Conservation (phyloP, 225 moss, liverwort and hornwort genomes). For the Anthoceros angustus region DNA sequence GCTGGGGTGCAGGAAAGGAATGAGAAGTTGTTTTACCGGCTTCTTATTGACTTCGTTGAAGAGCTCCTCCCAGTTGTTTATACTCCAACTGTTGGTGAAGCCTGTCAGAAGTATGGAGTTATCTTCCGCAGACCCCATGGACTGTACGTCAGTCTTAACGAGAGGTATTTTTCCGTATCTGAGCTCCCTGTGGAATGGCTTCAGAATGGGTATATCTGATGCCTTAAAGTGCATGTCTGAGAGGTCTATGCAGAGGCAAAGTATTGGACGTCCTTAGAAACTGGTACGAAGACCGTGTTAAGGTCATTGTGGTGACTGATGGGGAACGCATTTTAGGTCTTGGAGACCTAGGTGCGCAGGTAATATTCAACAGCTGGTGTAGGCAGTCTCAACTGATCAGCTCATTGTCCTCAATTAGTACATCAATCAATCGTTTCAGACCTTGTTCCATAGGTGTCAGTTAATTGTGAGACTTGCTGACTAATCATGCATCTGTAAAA, state of each 20-base stretch:
- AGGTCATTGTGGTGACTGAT: constrained; percentile 72
- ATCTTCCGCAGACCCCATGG: constrained; percentile 74
- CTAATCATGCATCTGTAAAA: neutral
- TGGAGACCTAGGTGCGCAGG: constrained; percentile 73
- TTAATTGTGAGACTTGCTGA: neutral
- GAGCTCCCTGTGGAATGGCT: neutral
- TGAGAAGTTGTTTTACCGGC: constrained; percentile 73
- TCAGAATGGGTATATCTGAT: neutral
- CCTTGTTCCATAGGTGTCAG: neutral
- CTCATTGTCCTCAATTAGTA: neutral
- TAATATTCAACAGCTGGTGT: constrained; percentile 8
- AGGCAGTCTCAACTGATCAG: neutral
- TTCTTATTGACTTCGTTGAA: constrained; percentile 70
- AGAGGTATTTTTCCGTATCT: constrained; percentile 16
- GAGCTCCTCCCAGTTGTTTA: constrained; percentile 82
- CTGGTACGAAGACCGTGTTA: constrained; percentile 62
- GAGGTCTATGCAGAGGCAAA: constrained; percentile 29
- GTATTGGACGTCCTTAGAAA: constrained; percentile 65
- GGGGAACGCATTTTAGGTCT: constrained; percentile 76
- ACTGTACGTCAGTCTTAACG: constrained; percentile 68
- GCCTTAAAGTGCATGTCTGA: neutral
- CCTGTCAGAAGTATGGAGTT: constrained; percentile 85
- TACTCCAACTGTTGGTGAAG: constrained; percentile 91
- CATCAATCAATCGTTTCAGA: neutral
- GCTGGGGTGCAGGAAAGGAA: constrained; percentile 49